Base-by-base conservation (phyloP, 1,284 basidiomycete genomes). In the Moesziomyces antarcticus region DNA sequence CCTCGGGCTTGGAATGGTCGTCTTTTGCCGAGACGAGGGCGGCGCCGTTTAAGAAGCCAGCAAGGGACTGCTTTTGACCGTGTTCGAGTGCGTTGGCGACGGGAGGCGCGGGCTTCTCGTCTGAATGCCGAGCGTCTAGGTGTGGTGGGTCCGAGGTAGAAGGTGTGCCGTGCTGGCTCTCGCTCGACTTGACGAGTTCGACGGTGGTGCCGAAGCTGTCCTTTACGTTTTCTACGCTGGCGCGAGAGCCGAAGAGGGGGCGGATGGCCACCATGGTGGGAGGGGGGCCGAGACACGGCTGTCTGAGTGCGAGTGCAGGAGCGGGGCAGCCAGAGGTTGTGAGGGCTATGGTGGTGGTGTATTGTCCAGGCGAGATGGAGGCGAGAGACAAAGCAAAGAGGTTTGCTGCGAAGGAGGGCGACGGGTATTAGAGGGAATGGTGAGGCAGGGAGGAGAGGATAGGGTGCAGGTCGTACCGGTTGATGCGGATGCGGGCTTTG, bases 121-220 rank as follows among this genome's bases (percentile, higher is more conserved):
- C 25, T 0, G 47, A 1, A 16, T 46, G 33, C 27, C 47, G 43
- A 6, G 13, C 22, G 14, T 10, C 33, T 0, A 20, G 3, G 5
- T 30, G 33, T 16, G 41, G 30, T 11, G 54, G 35, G 3, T 58
- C 9, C 8, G 56, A 43, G 8, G 48, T 8, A 5, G 55, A 48
- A 24, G 48, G 20, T 6, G 48, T 37, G 18, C 3, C 4, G 10
- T 56, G 59, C 33, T 64, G 54, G 45, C 51, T 58, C 37, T 72
- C 69, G 48, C 63, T 66, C 33, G 56, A 46, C 45, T 72, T 72
- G 48, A 59, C 69, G 20, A 43, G 22, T 27, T 72, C 63, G 24
- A 68, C 44, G 13, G 59, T 62, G 43, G 48, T 3, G 14, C 70
- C 65, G 48, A 73, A 73, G 50, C 70, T 60, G 37, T 73, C 70